Conservation (phyloP, 495 filamentous ascomycete species). For the Hyphodiscus hymeniophilus region DNA sequence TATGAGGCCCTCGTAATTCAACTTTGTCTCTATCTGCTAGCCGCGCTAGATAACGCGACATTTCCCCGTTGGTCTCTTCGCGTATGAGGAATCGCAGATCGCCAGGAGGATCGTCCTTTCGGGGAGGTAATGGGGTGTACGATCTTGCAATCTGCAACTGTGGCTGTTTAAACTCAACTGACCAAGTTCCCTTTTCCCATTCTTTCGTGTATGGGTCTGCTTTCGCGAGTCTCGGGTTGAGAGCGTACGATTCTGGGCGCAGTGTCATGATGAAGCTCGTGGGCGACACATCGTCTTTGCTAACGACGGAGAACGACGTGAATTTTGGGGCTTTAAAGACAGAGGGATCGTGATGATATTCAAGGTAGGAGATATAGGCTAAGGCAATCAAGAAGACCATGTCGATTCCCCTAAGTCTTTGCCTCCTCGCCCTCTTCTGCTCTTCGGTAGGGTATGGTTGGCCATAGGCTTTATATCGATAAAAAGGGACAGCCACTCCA, state of each 20-base stretch:
- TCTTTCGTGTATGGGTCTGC: constrained; percentile 36
- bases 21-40: constrained; percentile 52
- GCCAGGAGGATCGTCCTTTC: constrained; percentile 22
- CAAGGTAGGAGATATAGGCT: too few relatives aligned
- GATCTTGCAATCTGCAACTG: constrained; percentile 79
- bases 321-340: constrained; percentile 44
- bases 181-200: constrained; percentile 62
- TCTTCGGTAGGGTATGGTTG: too few relatives aligned
- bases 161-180: constrained; percentile 88
- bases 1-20: constrained; percentile 68
- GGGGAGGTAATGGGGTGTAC: constrained; percentile 78
- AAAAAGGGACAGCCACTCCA: too few relatives aligned
- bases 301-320: constrained; percentile 53
- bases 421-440: too few relatives aligned
- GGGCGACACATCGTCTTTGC: constrained; percentile 60
- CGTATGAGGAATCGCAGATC: constrained; percentile 48
- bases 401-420: too few relatives aligned
- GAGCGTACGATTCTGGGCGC: constrained; percentile 27
- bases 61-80: constrained; percentile 46
- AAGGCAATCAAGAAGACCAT: too few relatives aligned
- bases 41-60: constrained; percentile 43
- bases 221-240: constrained; percentile 19
- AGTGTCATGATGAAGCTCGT: constrained; percentile 72
- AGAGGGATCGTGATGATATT: too few relatives aligned
- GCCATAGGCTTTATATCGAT: too few relatives aligned